phyloP scores from a whole-genome alignment of 176 grass and related monocot genomes.

The Oryza meyeriana region DNA sequence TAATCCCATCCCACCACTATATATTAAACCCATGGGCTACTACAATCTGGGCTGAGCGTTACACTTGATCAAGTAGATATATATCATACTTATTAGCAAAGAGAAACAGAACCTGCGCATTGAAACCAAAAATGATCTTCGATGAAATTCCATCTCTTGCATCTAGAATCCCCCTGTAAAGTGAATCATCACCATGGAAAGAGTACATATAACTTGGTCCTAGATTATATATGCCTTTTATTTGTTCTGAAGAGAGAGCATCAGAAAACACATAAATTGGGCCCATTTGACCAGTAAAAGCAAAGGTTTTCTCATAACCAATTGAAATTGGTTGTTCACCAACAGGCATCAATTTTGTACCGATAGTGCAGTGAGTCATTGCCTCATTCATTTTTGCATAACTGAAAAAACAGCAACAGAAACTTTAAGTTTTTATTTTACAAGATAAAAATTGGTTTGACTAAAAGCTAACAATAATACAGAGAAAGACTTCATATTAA shows the following conservation, averaged over 20 bases:
- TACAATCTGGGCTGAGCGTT: neutral
- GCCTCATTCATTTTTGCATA: conserved; percentile 87
- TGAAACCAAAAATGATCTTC: conserved; percentile 96
- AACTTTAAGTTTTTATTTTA: neutral
- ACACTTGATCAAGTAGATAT: conserved; percentile 24
- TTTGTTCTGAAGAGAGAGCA: conserved; percentile 86
- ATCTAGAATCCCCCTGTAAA: conserved; percentile 76
- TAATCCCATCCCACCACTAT: neutral
- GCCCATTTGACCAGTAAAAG: conserved; percentile 94
- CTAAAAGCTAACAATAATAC: neutral
- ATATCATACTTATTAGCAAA: conserved; percentile 13
- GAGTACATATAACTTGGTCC: conserved; percentile 99
- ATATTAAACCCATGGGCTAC: neutral
- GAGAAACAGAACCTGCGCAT: conserved; percentile 73
- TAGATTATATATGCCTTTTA: conserved; percentile 85
- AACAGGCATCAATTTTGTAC: conserved; percentile 77
- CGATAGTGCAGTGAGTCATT: conserved; percentile 83
- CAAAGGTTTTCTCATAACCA: conserved; percentile 71
- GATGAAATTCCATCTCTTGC: conserved; percentile 86
- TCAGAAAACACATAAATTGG: conserved; percentile 90
- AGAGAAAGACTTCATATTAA: neutral
- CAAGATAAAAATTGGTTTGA: conserved; percentile 3
- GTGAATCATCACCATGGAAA: conserved; percentile 80
- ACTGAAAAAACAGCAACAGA: conserved; percentile 44
- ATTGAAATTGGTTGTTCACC: conserved; percentile 70